Conservation (phyloP, 2,329 filamentous ascomycete species). For the Aspergillus sp. region DNA sequence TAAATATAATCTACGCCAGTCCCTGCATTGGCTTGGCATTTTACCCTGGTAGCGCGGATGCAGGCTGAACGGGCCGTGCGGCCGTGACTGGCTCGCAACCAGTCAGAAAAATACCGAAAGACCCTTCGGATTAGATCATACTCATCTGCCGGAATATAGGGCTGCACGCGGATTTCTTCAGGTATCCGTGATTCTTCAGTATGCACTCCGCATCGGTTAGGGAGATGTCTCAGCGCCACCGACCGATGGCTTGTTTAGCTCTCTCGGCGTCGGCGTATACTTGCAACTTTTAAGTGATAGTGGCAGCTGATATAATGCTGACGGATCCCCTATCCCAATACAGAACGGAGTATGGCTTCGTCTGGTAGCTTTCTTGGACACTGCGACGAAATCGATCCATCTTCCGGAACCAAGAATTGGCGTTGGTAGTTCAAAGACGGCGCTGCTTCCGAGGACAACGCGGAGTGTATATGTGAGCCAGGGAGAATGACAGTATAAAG, state of each 20-base stretch:
- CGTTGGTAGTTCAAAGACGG: not conserved
- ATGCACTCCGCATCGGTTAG: not conserved
- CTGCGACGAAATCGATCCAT: not conserved
- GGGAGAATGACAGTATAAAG: not conserved
- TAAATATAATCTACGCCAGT: not conserved
- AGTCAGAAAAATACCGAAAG: not conserved
- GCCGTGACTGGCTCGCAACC: not conserved
- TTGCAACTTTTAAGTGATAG: not conserved
- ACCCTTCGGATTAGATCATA: not conserved
- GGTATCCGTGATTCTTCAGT: not conserved
- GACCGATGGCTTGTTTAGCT: not conserved
- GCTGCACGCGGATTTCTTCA: not conserved
- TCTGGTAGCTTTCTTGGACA: not conserved
- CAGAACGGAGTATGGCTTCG: not conserved
- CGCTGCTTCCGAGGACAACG: not conserved
- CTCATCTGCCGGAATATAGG: not conserved
- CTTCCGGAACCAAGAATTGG: not conserved
- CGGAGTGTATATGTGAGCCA: not conserved
- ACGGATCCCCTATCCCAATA: not conserved
- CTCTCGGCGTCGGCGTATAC: not conserved
- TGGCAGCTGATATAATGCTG: not conserved
- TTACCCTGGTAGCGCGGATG: not conserved
- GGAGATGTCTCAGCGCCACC: not conserved
- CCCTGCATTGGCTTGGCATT: not conserved
- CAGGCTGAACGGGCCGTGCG: not conserved